These are phyloP conservation scores for Dryas octopetala DNA, from an alignment of 306 rosid genomes.

Conservation along the genomic window DNA sequence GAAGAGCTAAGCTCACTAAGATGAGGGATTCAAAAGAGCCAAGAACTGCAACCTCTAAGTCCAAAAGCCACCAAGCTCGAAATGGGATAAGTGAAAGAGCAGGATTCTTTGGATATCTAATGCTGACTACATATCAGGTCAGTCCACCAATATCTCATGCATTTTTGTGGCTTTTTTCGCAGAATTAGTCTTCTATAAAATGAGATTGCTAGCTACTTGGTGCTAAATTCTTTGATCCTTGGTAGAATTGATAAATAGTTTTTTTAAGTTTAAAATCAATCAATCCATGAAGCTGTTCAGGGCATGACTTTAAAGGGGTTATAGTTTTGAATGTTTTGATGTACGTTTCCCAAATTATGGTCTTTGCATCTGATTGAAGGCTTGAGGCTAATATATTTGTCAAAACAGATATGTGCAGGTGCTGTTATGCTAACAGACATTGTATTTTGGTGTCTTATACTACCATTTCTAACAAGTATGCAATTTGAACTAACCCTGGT, in stretches of 20 bases:
- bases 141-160: conserved; percentile 6
- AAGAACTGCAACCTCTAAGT: too few species aligned
- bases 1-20: background rate
- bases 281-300: background rate
- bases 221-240: background rate
- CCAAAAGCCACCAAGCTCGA: conserved; percentile 28
- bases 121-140: conserved; percentile 61
- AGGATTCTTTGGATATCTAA: conserved; percentile 59
- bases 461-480: conserved; percentile 49
- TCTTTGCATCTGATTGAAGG: background rate
- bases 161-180: background rate
- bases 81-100: conserved; percentile 42
- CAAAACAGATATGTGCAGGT: conserved; percentile 57
- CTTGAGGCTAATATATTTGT: conserved; percentile 4
- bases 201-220: background rate
- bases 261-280: too few species aligned
- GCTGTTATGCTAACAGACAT: conserved; percentile 67
- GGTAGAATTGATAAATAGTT: too few species aligned
- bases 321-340: too few species aligned
- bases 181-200: too few species aligned
- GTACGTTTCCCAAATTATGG: background rate
- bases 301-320: background rate
- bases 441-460: conserved; percentile 70
- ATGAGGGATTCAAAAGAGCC: too few species aligned
- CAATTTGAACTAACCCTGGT: conserved; percentile 58